phyloP scores from a whole-genome alignment of 768 basidiomycete species.

The Pleurotus platypus region DNA sequence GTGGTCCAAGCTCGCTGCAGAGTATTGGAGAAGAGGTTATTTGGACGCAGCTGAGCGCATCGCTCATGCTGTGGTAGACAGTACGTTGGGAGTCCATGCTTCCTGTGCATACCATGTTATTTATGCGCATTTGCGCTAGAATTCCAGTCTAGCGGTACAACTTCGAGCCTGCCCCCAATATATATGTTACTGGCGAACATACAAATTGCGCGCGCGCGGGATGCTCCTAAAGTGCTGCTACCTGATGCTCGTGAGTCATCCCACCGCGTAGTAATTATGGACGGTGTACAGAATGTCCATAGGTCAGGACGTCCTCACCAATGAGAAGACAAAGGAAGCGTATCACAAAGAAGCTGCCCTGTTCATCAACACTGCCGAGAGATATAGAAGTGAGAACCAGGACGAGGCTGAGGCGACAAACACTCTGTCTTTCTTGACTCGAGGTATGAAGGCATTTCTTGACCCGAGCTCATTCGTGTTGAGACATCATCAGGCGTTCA shows the following conservation, averaged over 20 bases:
- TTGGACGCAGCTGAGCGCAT: conserved; percentile 77
- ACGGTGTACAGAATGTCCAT: not conserved
- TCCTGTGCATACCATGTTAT: conserved; percentile 12
- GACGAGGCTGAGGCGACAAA: conserved; percentile 47
- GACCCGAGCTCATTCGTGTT: not conserved
- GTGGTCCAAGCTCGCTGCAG: conserved; percentile 82
- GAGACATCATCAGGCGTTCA: conserved; percentile 58
- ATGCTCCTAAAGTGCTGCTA: conserved; percentile 79
- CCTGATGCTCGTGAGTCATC: conserved; percentile 64
- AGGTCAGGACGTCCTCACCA: conserved; percentile 65
- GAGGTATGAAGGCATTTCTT: conserved; percentile 43
- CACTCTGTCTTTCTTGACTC: conserved; percentile 58
- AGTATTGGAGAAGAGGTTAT: conserved; percentile 82
- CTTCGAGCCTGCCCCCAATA: conserved; percentile 61
- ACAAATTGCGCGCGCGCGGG: conserved; percentile 72
- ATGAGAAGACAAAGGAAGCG: conserved; percentile 62
- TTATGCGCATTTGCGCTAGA: conserved; percentile 28
- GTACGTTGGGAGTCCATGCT: conserved; percentile 34
- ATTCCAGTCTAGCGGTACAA: conserved; percentile 45
- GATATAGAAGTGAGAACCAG: conserved; percentile 49
- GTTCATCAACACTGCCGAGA: conserved; percentile 60
- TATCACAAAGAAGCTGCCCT: conserved; percentile 68
- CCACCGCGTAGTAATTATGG: conserved; percentile 2
- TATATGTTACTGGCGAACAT: conserved; percentile 85
- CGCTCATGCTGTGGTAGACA: conserved; percentile 59